Evolutionary conservation across 768 basidiomycete genomes (phyloP), one percentile per base, ranked within the genome.

Genomic region (Amanita thiersii): DNA sequence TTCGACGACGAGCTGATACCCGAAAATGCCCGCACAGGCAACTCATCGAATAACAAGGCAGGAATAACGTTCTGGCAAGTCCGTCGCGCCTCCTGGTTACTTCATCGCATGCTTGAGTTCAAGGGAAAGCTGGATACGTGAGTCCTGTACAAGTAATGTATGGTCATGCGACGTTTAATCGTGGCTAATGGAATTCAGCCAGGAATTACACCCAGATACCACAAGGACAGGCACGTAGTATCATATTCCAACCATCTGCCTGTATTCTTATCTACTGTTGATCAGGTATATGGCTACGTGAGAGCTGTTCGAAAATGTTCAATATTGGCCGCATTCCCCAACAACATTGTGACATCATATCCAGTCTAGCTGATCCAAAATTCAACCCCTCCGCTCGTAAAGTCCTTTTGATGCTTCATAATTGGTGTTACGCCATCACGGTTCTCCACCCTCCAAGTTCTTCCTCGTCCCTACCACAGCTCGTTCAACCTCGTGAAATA

Each of bases 51-150:
- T 34, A 62, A 56, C 44, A 59, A 60, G 29, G 57, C 60, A 15
- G 70, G 68, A 12, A 69, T 84, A 37, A 85, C 81, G 0, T 70
- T 77, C 12, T 91, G 89, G 88, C 93, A 98, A 58, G 63, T 93
- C 37, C 71, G 85, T 53, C 69, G 89, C 32, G 84, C 90, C 0
- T 81, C 90, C 10, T 93, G 87, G 81, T 63, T 96, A 9, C 64
- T 81, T 11, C 68, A 79, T 54, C 72, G 89, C 37, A 66, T 79
- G 32, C 56, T 92, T 15, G 75, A 81, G 29, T 91, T 86, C 64
- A 88, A 81, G 53, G 70, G 71, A 20, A 70, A 69, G 44, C 53
- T 88, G 35, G 67, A 73, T 21, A 68, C 65, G 90, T 89, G 50
- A 49, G 78, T 63, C 36, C 12, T 28, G 18, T 45, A 15, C 5